These are phyloP conservation scores for Stephania yunnanensis DNA, from an alignment of 164 flowering plant genomes.

Conservation along the genomic window DNA sequence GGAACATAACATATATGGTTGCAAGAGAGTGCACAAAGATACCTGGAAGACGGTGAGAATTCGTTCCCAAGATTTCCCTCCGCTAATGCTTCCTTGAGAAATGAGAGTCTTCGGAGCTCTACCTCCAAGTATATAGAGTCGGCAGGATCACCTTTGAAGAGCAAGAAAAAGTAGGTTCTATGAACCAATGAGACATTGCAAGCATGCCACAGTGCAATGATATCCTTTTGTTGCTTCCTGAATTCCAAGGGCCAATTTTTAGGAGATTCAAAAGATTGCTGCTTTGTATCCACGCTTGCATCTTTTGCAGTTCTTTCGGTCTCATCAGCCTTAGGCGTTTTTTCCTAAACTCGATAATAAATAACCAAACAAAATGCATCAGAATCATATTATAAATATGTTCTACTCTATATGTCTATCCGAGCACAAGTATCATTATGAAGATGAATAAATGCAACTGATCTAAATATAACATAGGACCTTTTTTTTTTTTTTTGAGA, in stretches of 20 bases:
- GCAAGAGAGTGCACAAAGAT: neutral
- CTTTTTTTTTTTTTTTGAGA: no score
- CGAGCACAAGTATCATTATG: neutral
- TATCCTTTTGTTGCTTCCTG: constrained; percentile 49
- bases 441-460: neutral
- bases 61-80: constrained; percentile 19
- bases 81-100: constrained; percentile 47
- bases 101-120: constrained; percentile 69
- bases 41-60: constrained; percentile 59
- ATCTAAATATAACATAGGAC: neutral
- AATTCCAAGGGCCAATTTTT: constrained; percentile 46
- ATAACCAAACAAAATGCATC: neutral
- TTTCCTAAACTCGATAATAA: constrained; percentile 28
- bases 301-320: constrained; percentile 34
- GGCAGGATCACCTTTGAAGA: constrained; percentile 77
- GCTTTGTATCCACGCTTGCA: constrained; percentile 52
- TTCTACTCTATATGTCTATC: neutral
- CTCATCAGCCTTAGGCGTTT: constrained; percentile 20
- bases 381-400: neutral
- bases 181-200: constrained; percentile 75
- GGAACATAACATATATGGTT: no score
- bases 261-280: constrained; percentile 24
- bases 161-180: constrained; percentile 76
- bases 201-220: constrained; percentile 71
- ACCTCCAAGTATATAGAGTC: constrained; percentile 87